Conservation (phyloP, 2,329 filamentous ascomycete species). For the Escovopsis sp. region DNA sequence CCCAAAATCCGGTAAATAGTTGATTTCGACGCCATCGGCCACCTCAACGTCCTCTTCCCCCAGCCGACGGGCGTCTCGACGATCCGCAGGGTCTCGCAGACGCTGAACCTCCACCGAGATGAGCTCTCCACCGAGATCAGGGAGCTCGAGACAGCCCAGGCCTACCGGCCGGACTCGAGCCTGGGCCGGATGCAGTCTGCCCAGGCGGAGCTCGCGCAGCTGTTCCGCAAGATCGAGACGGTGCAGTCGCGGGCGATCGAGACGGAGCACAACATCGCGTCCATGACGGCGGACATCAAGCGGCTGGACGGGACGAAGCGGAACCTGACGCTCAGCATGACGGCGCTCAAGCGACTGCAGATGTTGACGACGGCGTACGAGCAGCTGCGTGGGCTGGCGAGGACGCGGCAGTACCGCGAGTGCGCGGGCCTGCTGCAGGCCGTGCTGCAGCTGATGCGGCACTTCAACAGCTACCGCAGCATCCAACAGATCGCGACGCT, state of each 20-base stretch:
- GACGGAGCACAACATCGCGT: conserved; percentile 91
- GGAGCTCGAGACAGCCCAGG: conserved; percentile 59
- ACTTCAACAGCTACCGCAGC: conserved; percentile 95
- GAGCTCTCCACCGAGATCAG: conserved; percentile 68
- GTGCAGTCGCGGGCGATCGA: conserved; percentile 78
- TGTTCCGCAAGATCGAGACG: conserved; percentile 90
- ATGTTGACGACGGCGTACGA: conserved; percentile 99
- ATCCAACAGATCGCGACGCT: conserved; percentile 95
- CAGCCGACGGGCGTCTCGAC: conserved; percentile 74
- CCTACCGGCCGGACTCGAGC: conserved; percentile 72
- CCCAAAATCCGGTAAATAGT: conserved; percentile 17
- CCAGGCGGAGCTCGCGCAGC: conserved; percentile 72
- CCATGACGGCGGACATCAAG: conserved; percentile 99
- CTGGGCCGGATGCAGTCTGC: conserved; percentile 84
- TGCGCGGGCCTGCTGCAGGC: conserved; percentile 89
- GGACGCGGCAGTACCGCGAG: conserved; percentile 82
- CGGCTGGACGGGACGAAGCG: conserved; percentile 90
- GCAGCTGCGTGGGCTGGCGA: conserved; percentile 70
- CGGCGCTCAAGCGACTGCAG: conserved; percentile 86
- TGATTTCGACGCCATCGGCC: conserved; percentile 84
- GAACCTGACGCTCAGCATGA: conserved; percentile 96
- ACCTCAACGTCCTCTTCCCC: conserved; percentile 87
- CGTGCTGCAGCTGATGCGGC: conserved; percentile 91
- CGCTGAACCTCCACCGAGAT: conserved; percentile 63
- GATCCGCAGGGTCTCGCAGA: conserved; percentile 57